Evolutionary conservation across 169 alveolate genomes (phyloP).

Genomic region (Prorocentrum cordatum): DNA sequence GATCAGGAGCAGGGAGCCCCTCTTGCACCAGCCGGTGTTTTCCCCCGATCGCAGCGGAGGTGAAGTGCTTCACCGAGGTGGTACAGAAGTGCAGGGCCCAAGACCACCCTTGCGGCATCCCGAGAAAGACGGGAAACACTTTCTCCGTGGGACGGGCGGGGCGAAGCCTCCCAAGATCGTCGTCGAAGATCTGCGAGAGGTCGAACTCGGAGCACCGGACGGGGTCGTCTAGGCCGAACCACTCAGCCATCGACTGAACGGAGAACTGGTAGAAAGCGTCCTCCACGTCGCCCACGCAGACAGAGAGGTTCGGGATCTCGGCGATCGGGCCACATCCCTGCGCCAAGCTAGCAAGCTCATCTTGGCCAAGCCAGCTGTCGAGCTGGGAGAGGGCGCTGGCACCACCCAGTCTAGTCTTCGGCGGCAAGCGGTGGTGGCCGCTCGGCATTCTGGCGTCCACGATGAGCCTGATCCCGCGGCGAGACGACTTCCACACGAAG

Average conservation of each 20-base stretch:
- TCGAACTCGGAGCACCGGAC: not conserved
- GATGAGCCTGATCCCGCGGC: not conserved
- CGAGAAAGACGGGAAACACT: not conserved
- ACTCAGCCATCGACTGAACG: not conserved
- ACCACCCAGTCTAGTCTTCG: conserved; percentile 1
- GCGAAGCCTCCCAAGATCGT: not conserved
- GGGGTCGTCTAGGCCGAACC: conserved; percentile 23
- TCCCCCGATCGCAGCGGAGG: not conserved
- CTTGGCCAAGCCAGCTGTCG: not conserved
- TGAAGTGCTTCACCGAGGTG: not conserved
- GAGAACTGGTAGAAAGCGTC: conserved; percentile 17
- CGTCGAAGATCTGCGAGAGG: not conserved
- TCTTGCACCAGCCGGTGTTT: not conserved
- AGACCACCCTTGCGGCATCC: conserved; percentile 22
- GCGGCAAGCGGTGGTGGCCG: not conserved
- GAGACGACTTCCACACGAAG: not conserved
- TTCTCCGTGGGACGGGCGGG: not conserved
- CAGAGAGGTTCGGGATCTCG: not conserved
- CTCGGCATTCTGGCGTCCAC: conserved; percentile 4
- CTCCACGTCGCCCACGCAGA: not conserved
- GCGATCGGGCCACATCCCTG: not conserved
- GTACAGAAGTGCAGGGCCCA: conserved; percentile 10
- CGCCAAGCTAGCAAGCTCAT: not conserved
- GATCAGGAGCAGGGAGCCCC: conserved; percentile 7
- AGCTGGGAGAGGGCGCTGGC: not conserved